These are phyloP conservation scores for Russula brevipes DNA, from an alignment of 768 basidiomycete species.

Conservation along the genomic window DNA sequence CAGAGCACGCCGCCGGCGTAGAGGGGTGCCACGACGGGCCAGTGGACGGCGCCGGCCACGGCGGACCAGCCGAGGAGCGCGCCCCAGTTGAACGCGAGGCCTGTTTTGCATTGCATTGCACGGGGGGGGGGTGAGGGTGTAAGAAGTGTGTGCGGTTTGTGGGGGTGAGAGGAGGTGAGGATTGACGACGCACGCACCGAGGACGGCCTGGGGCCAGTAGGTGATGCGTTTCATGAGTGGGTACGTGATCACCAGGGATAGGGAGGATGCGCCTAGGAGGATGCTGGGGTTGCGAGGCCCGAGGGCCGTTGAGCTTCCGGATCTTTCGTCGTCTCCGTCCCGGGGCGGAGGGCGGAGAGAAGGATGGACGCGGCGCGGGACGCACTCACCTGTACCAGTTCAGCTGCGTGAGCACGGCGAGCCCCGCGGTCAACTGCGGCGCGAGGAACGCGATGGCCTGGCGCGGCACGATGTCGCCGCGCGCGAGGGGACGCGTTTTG, in stretches of 20 bases:
- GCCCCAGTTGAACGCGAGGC: constrained; percentile 97
- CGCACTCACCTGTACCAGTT: constrained; percentile 83
- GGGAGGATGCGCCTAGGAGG: constrained; percentile 82
- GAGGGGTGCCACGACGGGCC: constrained; percentile 78
- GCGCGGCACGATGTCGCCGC: constrained; percentile 66
- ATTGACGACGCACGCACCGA: constrained; percentile 54
- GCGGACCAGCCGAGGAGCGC: constrained; percentile 95
- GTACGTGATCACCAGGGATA: constrained; percentile 83
- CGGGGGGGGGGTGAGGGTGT: neutral
- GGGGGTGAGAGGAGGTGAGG: neutral
- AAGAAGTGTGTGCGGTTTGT: neutral
- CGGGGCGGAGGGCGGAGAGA: neutral
- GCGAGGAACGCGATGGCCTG: constrained; percentile 82
- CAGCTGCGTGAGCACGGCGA: constrained; percentile 82
- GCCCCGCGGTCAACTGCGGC: constrained; percentile 71
- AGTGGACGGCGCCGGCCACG: constrained; percentile 72
- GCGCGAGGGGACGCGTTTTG: constrained; percentile 79
- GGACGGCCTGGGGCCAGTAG: constrained; percentile 93
- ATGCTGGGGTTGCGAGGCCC: constrained; percentile 49
- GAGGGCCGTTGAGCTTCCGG: neutral
- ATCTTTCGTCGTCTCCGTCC: neutral
- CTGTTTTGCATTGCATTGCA: constrained; percentile 35
- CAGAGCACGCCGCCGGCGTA: constrained; percentile 88
- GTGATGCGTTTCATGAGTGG: constrained; percentile 97
- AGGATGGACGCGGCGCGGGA: constrained; percentile 24